phyloP scores from a whole-genome alignment of 768 basidiomycete genomes.

The Mycena crocata region DNA sequence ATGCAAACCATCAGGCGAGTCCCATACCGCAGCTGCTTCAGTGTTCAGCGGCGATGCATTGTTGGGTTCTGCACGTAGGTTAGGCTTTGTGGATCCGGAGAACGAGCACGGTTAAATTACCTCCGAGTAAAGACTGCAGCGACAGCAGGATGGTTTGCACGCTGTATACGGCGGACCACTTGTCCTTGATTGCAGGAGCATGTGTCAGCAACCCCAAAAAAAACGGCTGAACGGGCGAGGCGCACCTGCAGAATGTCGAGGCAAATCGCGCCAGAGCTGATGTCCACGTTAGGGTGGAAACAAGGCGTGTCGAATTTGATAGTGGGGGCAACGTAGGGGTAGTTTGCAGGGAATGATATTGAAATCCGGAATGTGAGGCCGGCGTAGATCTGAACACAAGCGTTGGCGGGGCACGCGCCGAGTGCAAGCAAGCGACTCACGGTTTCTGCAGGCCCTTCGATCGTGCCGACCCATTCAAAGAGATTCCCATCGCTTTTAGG shows the following conservation, averaged over 20 bases:
- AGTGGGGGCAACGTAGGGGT: constrained; percentile 86
- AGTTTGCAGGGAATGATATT: constrained; percentile 87
- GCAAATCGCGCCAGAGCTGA: constrained; percentile 81
- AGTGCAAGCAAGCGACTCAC: constrained; percentile 53
- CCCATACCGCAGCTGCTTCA: constrained; percentile 89
- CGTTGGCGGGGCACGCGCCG: constrained; percentile 22
- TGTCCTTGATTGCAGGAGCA: constrained; percentile 65
- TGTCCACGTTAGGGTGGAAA: constrained; percentile 92
- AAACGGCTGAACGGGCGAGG: not conserved
- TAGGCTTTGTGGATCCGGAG: not conserved
- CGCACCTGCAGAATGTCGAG: constrained; percentile 87
- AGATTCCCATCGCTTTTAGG: constrained; percentile 89
- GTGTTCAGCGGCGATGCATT: constrained; percentile 91
- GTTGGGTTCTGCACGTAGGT: constrained; percentile 77
- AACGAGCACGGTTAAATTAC: constrained; percentile 55
- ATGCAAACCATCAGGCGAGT: constrained; percentile 68
- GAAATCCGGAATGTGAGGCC: constrained; percentile 86
- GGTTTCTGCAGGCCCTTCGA: constrained; percentile 84
- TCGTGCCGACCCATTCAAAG: constrained; percentile 91
- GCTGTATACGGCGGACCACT: constrained; percentile 94
- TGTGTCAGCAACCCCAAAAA: not conserved
- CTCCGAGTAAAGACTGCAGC: constrained; percentile 88
- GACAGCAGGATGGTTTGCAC: constrained; percentile 92
- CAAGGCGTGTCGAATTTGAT: constrained; percentile 93
- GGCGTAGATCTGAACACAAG: constrained; percentile 66